Evolutionary conservation across 1,284 basidiomycete genomes (phyloP).

Genomic region (Heterobasidion annosum): DNA sequence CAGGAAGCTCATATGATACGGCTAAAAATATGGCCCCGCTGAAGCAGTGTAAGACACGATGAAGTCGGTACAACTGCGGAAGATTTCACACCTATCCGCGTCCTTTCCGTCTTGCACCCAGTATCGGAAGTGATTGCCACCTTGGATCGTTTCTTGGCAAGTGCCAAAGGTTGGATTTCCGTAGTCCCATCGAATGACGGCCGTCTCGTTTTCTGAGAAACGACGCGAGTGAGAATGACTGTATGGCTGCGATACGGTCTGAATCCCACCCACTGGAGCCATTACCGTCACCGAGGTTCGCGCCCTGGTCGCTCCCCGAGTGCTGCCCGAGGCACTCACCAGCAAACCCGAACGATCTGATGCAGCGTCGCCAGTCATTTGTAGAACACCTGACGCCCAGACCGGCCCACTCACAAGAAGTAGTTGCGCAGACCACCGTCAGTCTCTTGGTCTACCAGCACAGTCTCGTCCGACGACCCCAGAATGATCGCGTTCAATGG

Average conservation of each 20-base stretch:
- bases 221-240: background rate
- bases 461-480: constrained; percentile 65
- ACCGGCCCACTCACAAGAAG: constrained; percentile 38
- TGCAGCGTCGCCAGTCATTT: background rate
- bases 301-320: constrained; percentile 59
- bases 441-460: constrained; percentile 54
- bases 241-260: background rate
- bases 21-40: constrained; percentile 84
- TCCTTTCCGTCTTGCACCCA: constrained; percentile 72
- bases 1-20: constrained; percentile 64
- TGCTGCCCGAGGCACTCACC: constrained; percentile 84
- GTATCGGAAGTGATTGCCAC: constrained; percentile 88
- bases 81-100: constrained; percentile 39
- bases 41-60: constrained; percentile 1
- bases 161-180: constrained; percentile 70
- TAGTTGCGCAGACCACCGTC: constrained; percentile 81
- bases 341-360: constrained; percentile 52
- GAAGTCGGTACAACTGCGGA: constrained; percentile 1
- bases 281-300: constrained; percentile 81
- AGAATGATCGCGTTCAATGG: constrained; percentile 86
- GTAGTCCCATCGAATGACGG: constrained; percentile 76
- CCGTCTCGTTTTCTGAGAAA: constrained; percentile 60
- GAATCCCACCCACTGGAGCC: constrained; percentile 42
- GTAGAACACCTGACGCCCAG: background rate
- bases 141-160: constrained; percentile 78